Evolutionary conservation across 352 stramenopile genomes (phyloP), one percentile per base, ranked within the genome.

Genomic region (Phytophthora vignae): DNA sequence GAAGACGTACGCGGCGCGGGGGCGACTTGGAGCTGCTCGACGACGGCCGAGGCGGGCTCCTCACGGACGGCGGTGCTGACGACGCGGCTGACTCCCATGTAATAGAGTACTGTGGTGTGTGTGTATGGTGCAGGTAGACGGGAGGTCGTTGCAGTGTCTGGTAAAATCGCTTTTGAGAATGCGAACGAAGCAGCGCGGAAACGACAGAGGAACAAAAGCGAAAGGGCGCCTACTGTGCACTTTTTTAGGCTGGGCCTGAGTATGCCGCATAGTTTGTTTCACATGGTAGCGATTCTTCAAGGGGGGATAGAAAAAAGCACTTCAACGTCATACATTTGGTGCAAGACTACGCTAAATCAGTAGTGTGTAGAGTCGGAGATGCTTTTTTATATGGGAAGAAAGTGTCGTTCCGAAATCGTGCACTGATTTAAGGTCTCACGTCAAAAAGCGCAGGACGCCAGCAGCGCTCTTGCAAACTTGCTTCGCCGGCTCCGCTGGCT

Each of bases 81-180:
- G 55, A 78, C 63, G 58, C 70, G 70, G 58, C 55, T 76, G 71
- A 81, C 67, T 53, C 74, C 74, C 74, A 81, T 81, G 19, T 62
- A 31, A 11, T 44, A 57, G 33, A 38, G 12, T 7, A 7, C 6
- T 10, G 29, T 33, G 29, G 29, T 15, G 36, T 15, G 36, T 33
- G 10, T 42, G 11, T 15, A n/a, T n/a, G n/a, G n/a, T n/a, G 36
- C 36, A 42, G 36, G 36, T 42, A 42, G 38, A 3, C 19, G 56
- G 49, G 27, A 53, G 31, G 40, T 61, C 29, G 57, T 60, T 65
- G 62, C 33, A 64, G 60, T 22, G 33, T 65, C 19, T 59, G 42
- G 71, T 68, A 69, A 73, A 67, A 69, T 73, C 10, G 53, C 25
- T 61, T 76, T 59, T 72, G 36, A 10, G 48, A 63, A 61, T 29